Conservation (phyloP, 176 grass and related monocot genomes). For the Aegilops bicornis region DNA sequence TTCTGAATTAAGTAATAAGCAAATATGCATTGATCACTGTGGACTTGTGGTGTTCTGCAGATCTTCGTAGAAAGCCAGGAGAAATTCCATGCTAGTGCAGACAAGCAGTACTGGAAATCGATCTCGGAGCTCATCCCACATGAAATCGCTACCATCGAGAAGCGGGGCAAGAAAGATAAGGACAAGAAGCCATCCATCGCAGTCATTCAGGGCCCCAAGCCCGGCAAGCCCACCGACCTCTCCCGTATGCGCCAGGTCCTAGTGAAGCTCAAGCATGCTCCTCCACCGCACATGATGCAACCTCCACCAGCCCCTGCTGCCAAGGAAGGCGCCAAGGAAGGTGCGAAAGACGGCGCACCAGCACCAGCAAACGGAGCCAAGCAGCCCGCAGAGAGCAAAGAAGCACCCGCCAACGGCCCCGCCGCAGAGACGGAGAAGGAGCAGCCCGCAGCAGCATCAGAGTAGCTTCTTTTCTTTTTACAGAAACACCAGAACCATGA, state of each 20-base stretch:
- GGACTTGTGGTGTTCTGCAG: slow-evolving; percentile 23
- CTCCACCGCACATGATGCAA: slow-evolving; percentile 70
- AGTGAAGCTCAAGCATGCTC: slow-evolving; percentile 81
- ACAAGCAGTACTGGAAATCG: slow-evolving; percentile 93
- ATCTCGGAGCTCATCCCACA: slow-evolving; percentile 92
- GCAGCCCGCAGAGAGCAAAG: slow-evolving; percentile 38
- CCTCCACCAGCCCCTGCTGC: slow-evolving; percentile 48
- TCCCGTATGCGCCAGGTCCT: slow-evolving; percentile 86
- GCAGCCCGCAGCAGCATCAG: slow-evolving; percentile 28
- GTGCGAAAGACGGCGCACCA: background rate
- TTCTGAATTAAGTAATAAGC: background rate
- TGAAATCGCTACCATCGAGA: slow-evolving; percentile 84
- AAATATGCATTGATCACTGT: background rate
- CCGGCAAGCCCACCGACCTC: slow-evolving; percentile 89
- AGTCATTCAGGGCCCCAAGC: slow-evolving; percentile 80
- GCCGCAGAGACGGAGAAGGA: slow-evolving; percentile 17
- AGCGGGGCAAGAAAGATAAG: slow-evolving; percentile 82
- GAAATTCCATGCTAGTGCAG: slow-evolving; percentile 74
- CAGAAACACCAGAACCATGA: slow-evolving; percentile 38
- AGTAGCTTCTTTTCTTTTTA: slow-evolving; percentile 24
- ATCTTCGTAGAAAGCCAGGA: slow-evolving; percentile 65
- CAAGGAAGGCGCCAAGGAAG: slow-evolving; percentile 47
- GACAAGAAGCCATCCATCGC: slow-evolving; percentile 86
- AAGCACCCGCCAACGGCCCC: slow-evolving; percentile 18
- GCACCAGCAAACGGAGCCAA: slow-evolving; percentile 42